These are phyloP conservation scores for Benincasa hispida DNA, from an alignment of 306 rosid genomes.

Conservation along the genomic window DNA sequence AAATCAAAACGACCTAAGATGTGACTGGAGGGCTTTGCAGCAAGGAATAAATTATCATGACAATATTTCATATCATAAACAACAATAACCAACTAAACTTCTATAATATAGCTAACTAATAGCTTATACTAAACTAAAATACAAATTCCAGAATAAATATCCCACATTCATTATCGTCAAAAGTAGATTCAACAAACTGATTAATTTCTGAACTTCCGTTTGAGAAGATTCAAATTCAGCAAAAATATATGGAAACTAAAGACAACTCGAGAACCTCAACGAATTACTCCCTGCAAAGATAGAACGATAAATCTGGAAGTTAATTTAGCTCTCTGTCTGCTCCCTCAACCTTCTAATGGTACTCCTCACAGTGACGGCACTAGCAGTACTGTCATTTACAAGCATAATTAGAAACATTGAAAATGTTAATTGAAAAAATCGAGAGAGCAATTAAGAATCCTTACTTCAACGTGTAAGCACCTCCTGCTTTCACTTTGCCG, in stretches of 20 bases:
- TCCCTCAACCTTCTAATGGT: constrained; percentile 77
- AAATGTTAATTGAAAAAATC: background rate
- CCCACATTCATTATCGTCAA: background rate
- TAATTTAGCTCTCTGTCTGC: constrained; percentile 55
- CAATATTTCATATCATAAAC: background rate
- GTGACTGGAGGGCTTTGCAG: background rate
- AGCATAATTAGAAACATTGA: background rate
- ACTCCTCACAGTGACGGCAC: constrained; percentile 67
- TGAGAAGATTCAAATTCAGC: background rate
- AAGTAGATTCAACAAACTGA: background rate
- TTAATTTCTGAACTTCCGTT: background rate
- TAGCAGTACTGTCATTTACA: constrained; percentile 29
- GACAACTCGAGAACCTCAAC: background rate
- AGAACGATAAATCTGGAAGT: background rate
- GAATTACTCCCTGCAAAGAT: background rate
- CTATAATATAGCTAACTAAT: background rate
- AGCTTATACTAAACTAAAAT: background rate
- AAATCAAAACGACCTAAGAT: too few species aligned
- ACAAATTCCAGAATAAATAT: background rate
- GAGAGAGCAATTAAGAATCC: background rate
- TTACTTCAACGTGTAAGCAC: constrained; percentile 67
- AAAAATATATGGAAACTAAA: background rate
- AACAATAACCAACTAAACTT: background rate
- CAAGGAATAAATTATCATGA: background rate
- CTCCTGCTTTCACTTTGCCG: constrained; percentile 81